A percentile compares a stretch with the other conserved stretches of the same genome.
Conservation (phyloP, 345 rosid species). For the Ceriops tagal region DNA sequence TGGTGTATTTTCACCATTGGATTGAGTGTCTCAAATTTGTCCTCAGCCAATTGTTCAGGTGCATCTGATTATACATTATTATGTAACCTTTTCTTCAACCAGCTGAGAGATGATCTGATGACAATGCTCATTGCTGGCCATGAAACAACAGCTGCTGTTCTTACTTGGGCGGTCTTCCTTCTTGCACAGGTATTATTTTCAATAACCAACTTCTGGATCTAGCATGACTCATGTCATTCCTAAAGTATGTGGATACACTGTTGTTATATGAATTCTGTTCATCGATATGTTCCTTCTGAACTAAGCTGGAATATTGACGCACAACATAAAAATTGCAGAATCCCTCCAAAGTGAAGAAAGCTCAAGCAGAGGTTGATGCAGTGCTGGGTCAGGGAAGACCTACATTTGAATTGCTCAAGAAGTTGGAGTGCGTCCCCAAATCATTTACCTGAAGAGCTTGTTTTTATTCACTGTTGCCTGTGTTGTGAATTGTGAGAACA, state of each 20-base stretch:
- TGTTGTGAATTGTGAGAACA: slow-evolving; percentile 1
- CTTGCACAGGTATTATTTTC: slow-evolving; percentile 68
- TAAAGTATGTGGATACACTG: neutral
- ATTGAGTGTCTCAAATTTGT: neutral
- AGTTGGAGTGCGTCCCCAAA: slow-evolving; percentile 56
- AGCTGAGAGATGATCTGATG: slow-evolving; percentile 94
- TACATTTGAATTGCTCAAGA: slow-evolving; percentile 63
- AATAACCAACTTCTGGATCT: slow-evolving; percentile 8
- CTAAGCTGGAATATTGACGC: slow-evolving; percentile 7
- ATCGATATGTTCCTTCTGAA: neutral
- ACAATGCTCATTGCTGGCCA: slow-evolving; percentile 96
- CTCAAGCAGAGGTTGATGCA: slow-evolving; percentile 79
- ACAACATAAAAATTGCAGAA: slow-evolving; percentile 41
- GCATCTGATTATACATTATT: slow-evolving; percentile 1
- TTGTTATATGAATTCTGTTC: neutral
- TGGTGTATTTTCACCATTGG: too few relatives aligned
- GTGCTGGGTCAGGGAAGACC: slow-evolving; percentile 65
- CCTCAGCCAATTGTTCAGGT: neutral
- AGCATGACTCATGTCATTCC: too few relatives aligned
- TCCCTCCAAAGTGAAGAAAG: slow-evolving; percentile 74
- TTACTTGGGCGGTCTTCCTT: slow-evolving; percentile 92
- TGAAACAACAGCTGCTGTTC: slow-evolving; percentile 96
- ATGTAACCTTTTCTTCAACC: slow-evolving; percentile 17
- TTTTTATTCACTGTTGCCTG: slow-evolving; percentile 5
- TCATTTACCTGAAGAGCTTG: slow-evolving; percentile 3